Evolutionary conservation across 2,329 filamentous ascomycete species (phyloP), one percentile per base, ranked within the genome.

Genomic region (Albophoma yamanashiensis): DNA sequence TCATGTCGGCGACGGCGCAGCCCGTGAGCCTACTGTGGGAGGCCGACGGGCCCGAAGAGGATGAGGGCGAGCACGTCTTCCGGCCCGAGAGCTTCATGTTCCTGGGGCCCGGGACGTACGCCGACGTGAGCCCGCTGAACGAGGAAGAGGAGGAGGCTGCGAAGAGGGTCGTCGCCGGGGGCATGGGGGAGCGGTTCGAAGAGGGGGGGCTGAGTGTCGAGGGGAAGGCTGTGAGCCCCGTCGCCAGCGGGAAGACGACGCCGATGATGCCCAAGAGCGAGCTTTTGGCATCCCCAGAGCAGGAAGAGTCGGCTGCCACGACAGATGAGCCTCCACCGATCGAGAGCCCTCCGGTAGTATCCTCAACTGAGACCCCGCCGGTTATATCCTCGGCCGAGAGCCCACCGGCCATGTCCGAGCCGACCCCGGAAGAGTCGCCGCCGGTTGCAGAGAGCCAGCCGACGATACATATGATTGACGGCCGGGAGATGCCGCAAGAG

Each of bases 61-160:
- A 72, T 50, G 63, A 71, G 57, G 63, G 68, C 38, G 65, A 71
- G 50, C 73, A 65, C 1, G 78, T 79, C 60, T 82, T 82, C 61
- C 78, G 81, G 62, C 78, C 79, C 3, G 80, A 81, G 62, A 77
- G 73, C 62, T 80, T 82, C 63, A 81, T 81, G 75, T 82, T 77
- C 63, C 74, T 82, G 20, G 80, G 79, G 0, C 78, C 79, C 0
- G 78, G 76, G 1, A 67, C 70, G 2, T 77, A 78, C 63, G 75
- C 66, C 34, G 79, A 81, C 58, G 69, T 78, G n/a, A 79, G 75
- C 53, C 76, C 79, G 0, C 58, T 77, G 36, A 70, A 63, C 0
- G 74, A 76, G 34, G 74, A 78, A 56, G 75, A 79, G 39, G 74
- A 74, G 4, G 64, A 61, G 20, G 64, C 62, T 14, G 60, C 60